A percentile compares a stretch with the other conserved stretches of the same genome.
These are phyloP conservation scores for Entomortierella lignicola DNA, from an alignment of 192 early-diverging fungal species.

Conservation along the genomic window DNA sequence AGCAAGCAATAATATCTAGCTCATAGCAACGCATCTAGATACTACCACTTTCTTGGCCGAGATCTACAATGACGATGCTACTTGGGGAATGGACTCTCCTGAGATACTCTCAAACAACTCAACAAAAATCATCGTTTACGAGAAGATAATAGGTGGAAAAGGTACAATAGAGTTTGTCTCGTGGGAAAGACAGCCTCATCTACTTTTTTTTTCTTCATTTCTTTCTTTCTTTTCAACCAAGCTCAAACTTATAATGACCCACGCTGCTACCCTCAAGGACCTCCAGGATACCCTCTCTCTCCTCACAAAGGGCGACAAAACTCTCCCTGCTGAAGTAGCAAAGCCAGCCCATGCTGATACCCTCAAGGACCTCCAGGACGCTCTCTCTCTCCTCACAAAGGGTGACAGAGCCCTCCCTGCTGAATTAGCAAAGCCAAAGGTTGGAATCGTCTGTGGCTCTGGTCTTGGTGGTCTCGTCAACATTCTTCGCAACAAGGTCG, in stretches of 20 bases:
- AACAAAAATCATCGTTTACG: no score
- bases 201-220: not conserved
- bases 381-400: slow-evolving; percentile 40
- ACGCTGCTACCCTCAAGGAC: slow-evolving; percentile 48
- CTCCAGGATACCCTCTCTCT: slow-evolving; percentile 37
- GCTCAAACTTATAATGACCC: slow-evolving; percentile 19
- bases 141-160: no score
- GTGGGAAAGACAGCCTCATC: no score
- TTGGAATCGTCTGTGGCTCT: slow-evolving; percentile 88
- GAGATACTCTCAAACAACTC: no score
- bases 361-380: slow-evolving; percentile 42
- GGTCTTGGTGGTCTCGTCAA: slow-evolving; percentile 86
- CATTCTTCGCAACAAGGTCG: slow-evolving; percentile 66
- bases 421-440: slow-evolving; percentile 59
- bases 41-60: no score
- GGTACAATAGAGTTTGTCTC: no score
- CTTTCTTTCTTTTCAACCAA: not conserved
- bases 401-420: slow-evolving; percentile 44
- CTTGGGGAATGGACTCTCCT: no score
- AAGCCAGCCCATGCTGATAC: no score
- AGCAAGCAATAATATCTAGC: no score
- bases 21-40: no score
- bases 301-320: slow-evolving; percentile 39
- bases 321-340: slow-evolving; percentile 46
- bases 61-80: no score